These are phyloP conservation scores for Dryas alaskensis DNA, from an alignment of 306 rosid genomes.

Conservation along the genomic window DNA sequence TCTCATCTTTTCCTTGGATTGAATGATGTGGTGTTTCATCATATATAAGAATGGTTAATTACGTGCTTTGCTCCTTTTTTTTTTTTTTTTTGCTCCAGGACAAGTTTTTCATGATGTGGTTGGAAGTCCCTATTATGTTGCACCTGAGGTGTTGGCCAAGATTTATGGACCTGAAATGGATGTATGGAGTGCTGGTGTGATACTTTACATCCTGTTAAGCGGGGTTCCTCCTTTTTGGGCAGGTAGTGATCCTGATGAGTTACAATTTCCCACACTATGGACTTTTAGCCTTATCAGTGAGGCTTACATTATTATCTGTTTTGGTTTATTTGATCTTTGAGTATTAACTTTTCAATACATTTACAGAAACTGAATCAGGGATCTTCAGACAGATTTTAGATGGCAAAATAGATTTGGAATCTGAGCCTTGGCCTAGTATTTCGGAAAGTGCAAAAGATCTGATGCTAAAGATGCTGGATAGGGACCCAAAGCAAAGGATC, in stretches of 20 bases:
- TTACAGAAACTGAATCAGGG: constrained; percentile 77
- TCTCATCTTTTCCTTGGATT: no score
- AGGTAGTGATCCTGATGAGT: constrained; percentile 46
- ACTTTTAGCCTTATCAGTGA: constrained; percentile 10
- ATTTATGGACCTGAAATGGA: constrained; percentile 80
- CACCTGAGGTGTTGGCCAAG: constrained; percentile 81
- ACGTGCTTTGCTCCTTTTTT: constrained; percentile 11
- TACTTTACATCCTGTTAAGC: constrained; percentile 79
- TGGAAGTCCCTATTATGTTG: constrained; percentile 90
- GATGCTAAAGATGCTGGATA: constrained; percentile 63
- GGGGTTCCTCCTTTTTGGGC: constrained; percentile 98
- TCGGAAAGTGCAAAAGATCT: constrained; percentile 81
- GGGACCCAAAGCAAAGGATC: constrained; percentile 67
- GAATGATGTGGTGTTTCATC: constrained; percentile 7
- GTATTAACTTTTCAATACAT: constrained; percentile 22
- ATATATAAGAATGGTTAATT: background rate
- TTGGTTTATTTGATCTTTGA: constrained; percentile 5
- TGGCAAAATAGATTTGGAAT: constrained; percentile 66
- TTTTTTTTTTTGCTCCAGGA: constrained; percentile 43
- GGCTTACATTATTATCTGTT: background rate
- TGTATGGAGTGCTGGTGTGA: constrained; percentile 97
- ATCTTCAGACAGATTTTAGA: constrained; percentile 75
- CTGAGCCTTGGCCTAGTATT: constrained; percentile 84
- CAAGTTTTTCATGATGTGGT: constrained; percentile 67
- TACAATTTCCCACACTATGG: constrained; percentile 5